These are phyloP conservation scores for Rhodomyrtus psidioides DNA, from an alignment of 441 rosid genomes.

Conservation along the genomic window DNA sequence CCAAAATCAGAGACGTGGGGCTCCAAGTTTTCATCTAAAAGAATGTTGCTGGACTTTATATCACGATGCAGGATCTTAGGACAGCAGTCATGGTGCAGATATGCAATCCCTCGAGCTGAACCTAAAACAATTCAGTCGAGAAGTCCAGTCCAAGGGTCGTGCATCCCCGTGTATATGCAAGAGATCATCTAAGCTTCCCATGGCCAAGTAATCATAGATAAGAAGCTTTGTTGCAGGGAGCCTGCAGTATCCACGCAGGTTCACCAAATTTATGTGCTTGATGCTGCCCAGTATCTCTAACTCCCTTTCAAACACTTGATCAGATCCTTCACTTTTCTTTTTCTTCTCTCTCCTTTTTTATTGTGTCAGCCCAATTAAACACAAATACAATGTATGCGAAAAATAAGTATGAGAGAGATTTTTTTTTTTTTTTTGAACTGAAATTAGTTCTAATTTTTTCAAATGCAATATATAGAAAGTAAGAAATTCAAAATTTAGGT, in stretches of 20 bases:
- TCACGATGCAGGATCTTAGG: conserved; percentile 87
- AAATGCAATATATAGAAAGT: too few relatives aligned
- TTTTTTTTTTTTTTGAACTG: too few relatives aligned
- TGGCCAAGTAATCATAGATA: conserved; percentile 78
- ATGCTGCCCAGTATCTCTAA: conserved; percentile 88
- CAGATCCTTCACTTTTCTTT: conserved; percentile 90
- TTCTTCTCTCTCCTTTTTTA: too few relatives aligned
- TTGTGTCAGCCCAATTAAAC: too few relatives aligned
- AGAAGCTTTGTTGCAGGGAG: conserved; percentile 81
- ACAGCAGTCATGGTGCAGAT: conserved; percentile 84
- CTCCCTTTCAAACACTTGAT: conserved; percentile 88
- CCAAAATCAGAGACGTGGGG: conserved; percentile 93
- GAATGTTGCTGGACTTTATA: conserved; percentile 88
- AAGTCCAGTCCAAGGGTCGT: conserved; percentile 51
- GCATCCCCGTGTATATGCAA: conserved; percentile 47
- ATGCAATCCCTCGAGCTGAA: conserved; percentile 81
- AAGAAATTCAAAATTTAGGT: too few relatives aligned
- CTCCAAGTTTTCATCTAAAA: conserved; percentile 79
- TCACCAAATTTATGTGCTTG: conserved; percentile 89
- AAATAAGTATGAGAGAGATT: too few relatives aligned
- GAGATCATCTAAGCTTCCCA: conserved; percentile 87
- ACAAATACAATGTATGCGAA: too few relatives aligned
- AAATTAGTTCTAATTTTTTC: too few relatives aligned
- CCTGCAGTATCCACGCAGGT: conserved; percentile 93
- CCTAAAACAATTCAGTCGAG: conserved; percentile 75